These are phyloP conservation scores for Torulaspora indica DNA, from an alignment of 805 yeast species.

Conservation along the genomic window DNA sequence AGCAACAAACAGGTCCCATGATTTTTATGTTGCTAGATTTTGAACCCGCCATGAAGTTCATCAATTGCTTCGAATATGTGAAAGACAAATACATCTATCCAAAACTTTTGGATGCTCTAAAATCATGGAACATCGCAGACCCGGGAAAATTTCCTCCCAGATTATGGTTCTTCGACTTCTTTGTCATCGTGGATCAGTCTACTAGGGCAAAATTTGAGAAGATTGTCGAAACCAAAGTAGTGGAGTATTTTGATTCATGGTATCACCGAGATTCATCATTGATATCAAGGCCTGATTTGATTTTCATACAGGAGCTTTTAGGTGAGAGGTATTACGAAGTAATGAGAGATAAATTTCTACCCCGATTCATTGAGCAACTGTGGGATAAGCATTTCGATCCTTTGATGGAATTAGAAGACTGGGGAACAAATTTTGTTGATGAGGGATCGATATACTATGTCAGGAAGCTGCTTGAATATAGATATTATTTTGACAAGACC, in stretches of 20 bases:
- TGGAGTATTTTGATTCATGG: constrained; percentile 20
- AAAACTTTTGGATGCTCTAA: constrained; percentile 35
- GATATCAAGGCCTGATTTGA: constrained; percentile 11
- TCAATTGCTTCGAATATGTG: constrained; percentile 26
- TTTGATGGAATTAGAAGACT: constrained; percentile 21
- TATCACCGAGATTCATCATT: constrained; percentile 15
- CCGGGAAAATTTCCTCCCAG: constrained; percentile 11
- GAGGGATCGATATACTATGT: constrained; percentile 17
- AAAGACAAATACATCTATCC: constrained; percentile 37
- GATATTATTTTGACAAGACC: constrained; percentile 11
- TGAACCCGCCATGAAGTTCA: constrained; percentile 21
- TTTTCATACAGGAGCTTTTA: constrained; percentile 15
- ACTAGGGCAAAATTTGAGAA: constrained; percentile 8
- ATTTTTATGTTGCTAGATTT: constrained; percentile 20
- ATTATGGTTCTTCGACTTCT: constrained; percentile 22
- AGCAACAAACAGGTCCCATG: constrained; percentile 5
- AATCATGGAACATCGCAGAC: constrained; percentile 34
- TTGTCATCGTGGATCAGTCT: constrained; percentile 9
- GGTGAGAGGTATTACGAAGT: constrained; percentile 15
- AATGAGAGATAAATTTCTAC: constrained; percentile 12
- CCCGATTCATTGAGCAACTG: constrained; percentile 18
- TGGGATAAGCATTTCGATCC: constrained; percentile 30
- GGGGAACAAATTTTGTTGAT: constrained; percentile 2
- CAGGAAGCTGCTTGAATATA: constrained; percentile 14
- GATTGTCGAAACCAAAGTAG: constrained; percentile 12